Conservation (phyloP, 2,329 filamentous ascomycete species). For the Aspergillus unguis region DNA sequence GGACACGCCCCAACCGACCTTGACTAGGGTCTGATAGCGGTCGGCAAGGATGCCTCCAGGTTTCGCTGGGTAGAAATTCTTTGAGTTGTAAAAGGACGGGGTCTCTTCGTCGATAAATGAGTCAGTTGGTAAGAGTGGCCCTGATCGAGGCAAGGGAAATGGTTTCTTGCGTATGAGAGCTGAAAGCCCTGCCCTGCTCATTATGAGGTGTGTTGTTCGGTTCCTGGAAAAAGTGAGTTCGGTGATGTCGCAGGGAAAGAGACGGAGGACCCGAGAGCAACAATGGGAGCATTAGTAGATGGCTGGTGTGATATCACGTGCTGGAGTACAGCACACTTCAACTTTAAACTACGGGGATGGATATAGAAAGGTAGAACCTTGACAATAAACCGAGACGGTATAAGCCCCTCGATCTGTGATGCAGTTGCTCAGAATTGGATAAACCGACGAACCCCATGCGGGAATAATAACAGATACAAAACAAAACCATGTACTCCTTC, state of each 20-base stretch:
- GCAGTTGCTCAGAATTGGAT: neutral
- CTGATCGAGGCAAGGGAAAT: conserved; percentile 24
- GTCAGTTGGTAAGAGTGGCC: conserved; percentile 21
- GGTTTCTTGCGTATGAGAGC: conserved; percentile 26
- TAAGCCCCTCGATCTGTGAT: neutral
- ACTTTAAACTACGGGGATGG: too few relatives aligned
- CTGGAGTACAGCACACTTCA: neutral
- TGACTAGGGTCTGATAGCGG: conserved; percentile 39
- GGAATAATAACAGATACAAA: neutral
- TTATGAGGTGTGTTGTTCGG: too few relatives aligned
- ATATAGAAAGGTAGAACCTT: too few relatives aligned
- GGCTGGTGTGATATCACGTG: neutral
- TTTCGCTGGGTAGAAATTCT: conserved; percentile 39
- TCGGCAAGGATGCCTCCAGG: conserved; percentile 37
- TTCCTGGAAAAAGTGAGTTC: too few relatives aligned
- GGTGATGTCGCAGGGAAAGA: too few relatives aligned
- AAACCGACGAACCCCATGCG: neutral
- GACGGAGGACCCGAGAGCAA: too few relatives aligned
- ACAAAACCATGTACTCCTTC: neutral
- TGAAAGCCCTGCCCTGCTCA: neutral
- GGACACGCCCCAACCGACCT: conserved; percentile 42
- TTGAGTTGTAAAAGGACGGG: conserved; percentile 34
- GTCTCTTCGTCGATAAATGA: conserved; percentile 42
- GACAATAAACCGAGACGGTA: neutral
- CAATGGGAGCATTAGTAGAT: too few relatives aligned